These are phyloP conservation scores for Strobilomyces confusus DNA, from an alignment of 768 basidiomycete genomes.

Conservation along the genomic window DNA sequence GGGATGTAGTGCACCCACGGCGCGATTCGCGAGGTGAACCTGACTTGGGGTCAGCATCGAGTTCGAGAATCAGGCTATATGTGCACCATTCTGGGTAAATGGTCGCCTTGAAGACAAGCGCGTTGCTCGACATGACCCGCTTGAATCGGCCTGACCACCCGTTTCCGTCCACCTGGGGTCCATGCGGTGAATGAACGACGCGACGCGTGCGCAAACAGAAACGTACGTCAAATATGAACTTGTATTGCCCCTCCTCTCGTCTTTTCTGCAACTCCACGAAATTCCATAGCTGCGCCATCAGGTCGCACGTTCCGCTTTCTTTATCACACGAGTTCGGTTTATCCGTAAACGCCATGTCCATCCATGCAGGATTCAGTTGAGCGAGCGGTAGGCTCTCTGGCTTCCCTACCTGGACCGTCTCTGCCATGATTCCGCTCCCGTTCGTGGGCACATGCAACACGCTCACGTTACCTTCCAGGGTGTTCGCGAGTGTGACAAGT, in stretches of 20 bases:
- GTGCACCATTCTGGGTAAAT: constrained; percentile 70
- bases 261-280: constrained; percentile 43
- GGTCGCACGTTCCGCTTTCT: constrained; percentile 32
- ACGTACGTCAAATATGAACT: constrained; percentile 57
- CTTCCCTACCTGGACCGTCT: constrained; percentile 33
- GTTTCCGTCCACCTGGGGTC: constrained; percentile 56
- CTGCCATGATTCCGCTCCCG: constrained; percentile 8
- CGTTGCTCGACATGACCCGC: constrained; percentile 56
- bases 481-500: constrained; percentile 42
- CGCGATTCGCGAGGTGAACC: constrained; percentile 53
- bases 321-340: constrained; percentile 39
- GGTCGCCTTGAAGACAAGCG: constrained; percentile 65
- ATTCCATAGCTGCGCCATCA: constrained; percentile 44
- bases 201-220: too few species aligned
- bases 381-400: constrained; percentile 34
- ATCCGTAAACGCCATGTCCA: constrained; percentile 59
- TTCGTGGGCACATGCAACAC: constrained; percentile 34
- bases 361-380: constrained; percentile 47
- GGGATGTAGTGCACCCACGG: constrained; percentile 79
- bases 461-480: constrained; percentile 37
- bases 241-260: constrained; percentile 52
- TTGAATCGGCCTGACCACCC: constrained; percentile 71
- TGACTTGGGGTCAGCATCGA: constrained; percentile 7
- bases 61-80: neutral
- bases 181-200: too few species aligned